A percentile compares a stretch with the other conserved stretches of the same genome.
These are phyloP conservation scores for Bruguiera parviflora DNA, from an alignment of 345 rosid species.

Conservation along the genomic window DNA sequence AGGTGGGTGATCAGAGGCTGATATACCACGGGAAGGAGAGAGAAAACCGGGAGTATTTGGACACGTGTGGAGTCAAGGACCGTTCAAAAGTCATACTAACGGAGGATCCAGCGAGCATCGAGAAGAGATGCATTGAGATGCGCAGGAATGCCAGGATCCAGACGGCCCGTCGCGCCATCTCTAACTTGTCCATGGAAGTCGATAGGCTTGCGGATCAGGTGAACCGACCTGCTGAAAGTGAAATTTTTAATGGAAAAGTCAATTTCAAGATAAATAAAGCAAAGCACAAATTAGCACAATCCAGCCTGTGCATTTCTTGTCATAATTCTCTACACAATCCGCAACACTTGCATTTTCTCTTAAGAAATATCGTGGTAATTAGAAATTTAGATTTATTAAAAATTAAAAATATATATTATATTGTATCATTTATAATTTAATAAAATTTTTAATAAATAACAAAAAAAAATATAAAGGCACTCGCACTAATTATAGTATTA, in stretches of 20 bases:
- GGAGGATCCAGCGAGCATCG: constrained; percentile 55
- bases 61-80: constrained; percentile 50
- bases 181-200: constrained; percentile 41
- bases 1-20: constrained; percentile 43
- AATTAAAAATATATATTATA: too few relatives aligned
- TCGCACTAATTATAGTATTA: too few relatives aligned
- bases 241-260: too few relatives aligned
- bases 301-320: too few relatives aligned
- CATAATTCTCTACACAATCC: too few relatives aligned
- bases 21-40: constrained; percentile 48
- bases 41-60: constrained; percentile 42
- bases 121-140: constrained; percentile 43
- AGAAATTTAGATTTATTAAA: too few relatives aligned
- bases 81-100: constrained; percentile 45
- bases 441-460: too few relatives aligned
- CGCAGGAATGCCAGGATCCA: constrained; percentile 46
- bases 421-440: too few relatives aligned
- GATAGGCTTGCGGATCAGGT: constrained; percentile 57
- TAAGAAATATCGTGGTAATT: too few relatives aligned
- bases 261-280: neutral
- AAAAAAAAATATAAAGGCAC: too few relatives aligned
- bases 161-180: constrained; percentile 38
- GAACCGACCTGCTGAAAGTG: neutral
- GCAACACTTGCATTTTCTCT: too few relatives aligned
- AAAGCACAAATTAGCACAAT: too few relatives aligned